These are phyloP conservation scores for Naganishia antarctica DNA, from an alignment of 768 basidiomycete genomes.

Conservation along the genomic window DNA sequence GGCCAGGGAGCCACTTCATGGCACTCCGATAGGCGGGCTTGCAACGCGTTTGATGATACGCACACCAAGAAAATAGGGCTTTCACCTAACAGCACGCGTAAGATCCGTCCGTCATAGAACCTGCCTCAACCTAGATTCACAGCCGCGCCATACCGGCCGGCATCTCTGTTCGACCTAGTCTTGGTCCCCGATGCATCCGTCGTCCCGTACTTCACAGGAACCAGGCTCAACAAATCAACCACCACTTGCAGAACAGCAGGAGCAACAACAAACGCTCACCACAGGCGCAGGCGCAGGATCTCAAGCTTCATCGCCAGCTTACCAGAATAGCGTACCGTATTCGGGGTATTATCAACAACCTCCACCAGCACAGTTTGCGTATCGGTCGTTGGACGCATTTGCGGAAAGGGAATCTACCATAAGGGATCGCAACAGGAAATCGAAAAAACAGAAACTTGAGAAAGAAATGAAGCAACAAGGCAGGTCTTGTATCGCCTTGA, in stretches of 20 bases:
- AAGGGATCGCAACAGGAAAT: neutral
- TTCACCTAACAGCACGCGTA: neutral
- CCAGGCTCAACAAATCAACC: neutral
- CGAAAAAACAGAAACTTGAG: neutral
- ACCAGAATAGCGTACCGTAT: constrained; percentile 9
- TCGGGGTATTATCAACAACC: constrained; percentile 9
- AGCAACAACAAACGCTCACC: neutral
- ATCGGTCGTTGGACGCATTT: constrained; percentile 15
- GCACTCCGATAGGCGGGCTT: no score
- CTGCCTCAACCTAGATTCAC: constrained; percentile 12
- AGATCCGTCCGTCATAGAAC: constrained; percentile 19
- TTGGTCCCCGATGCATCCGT: constrained; percentile 14
- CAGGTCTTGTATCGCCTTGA: neutral
- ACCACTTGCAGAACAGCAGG: neutral
- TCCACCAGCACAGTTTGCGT: constrained; percentile 5
- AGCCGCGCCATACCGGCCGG: no score
- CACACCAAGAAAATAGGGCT: neutral
- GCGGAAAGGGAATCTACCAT: constrained; percentile 10
- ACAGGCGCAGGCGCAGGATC: constrained; percentile 2
- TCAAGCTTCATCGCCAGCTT: neutral
- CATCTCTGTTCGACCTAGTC: no score
- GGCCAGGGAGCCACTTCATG: no score
- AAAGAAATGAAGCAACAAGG: constrained; percentile 19
- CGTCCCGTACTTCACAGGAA: constrained; percentile 4
- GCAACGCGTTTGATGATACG: neutral